Conservation (phyloP, 805 yeast genomes). For the Nakazawaea ishiwadae region DNA sequence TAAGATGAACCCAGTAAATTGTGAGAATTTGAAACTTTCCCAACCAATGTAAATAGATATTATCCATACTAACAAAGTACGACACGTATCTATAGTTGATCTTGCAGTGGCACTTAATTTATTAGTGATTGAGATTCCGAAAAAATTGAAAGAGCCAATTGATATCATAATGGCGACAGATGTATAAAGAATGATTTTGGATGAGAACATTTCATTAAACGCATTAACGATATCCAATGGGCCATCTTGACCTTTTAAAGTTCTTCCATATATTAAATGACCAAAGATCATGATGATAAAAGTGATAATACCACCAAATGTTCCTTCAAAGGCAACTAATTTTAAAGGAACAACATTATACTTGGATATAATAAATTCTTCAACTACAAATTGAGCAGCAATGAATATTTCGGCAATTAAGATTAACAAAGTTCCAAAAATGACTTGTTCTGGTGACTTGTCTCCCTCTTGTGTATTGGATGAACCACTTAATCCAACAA, state of each 20-base stretch:
- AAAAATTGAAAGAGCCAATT: conserved; percentile 66
- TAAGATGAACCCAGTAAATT: conserved; percentile 56
- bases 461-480: neutral
- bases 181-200: conserved; percentile 39
- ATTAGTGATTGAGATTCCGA: conserved; percentile 67
- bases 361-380: conserved; percentile 58
- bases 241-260: conserved; percentile 32
- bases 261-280: conserved; percentile 34
- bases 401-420: conserved; percentile 61
- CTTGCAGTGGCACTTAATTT: conserved; percentile 69
- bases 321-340: conserved; percentile 72
- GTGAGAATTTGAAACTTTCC: conserved; percentile 64
- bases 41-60: conserved; percentile 68
- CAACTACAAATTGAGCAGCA: conserved; percentile 75
- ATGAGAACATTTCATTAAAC: conserved; percentile 41
- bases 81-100: conserved; percentile 72
- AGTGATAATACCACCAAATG: conserved; percentile 52
- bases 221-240: conserved; percentile 53
- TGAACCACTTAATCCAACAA: conserved; percentile 72
- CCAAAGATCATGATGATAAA: conserved; percentile 38
- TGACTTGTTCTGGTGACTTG: conserved; percentile 21
- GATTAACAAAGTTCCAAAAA: conserved; percentile 55
- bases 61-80: conserved; percentile 73
- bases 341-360: conserved; percentile 55
- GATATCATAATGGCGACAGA: conserved; percentile 67